Percentiles rank a stretch among this genome's conserved stretches.
phyloP scores from a whole-genome alignment of 108 stramenopile genomes.

The Conticribra weissflogii region DNA sequence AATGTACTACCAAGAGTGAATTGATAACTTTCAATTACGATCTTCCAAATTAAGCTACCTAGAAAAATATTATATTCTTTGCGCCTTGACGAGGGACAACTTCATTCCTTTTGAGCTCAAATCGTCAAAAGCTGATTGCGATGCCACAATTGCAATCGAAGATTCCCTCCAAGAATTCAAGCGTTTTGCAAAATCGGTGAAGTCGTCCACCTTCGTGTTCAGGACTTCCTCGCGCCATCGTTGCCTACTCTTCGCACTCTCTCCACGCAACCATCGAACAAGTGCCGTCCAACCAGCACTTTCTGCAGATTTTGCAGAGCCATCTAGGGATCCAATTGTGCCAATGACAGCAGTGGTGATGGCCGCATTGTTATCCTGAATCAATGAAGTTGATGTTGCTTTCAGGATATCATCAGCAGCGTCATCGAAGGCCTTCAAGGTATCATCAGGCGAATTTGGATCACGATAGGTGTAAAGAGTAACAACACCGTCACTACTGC shows the following conservation, averaged over 20 bases:
- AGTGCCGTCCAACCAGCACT: conserved; percentile 70
- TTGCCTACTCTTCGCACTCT: conserved; percentile 66
- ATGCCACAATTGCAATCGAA: conserved; percentile 44
- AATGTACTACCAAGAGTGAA: not conserved
- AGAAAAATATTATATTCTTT: conserved; percentile 3
- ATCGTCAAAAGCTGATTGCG: conserved; percentile 34
- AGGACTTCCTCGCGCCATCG: conserved; percentile 74
- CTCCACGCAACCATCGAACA: conserved; percentile 66
- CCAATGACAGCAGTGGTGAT: conserved; percentile 73
- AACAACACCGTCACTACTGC: conserved; percentile 63
- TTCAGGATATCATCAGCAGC: conserved; percentile 61
- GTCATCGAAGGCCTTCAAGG: conserved; percentile 78
- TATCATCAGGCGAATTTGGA: conserved; percentile 59
- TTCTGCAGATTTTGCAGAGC: conserved; percentile 68
- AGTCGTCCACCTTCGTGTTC: conserved; percentile 33
- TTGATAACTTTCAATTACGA: too few relatives aligned
- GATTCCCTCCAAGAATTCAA: conserved; percentile 34
- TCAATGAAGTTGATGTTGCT: conserved; percentile 36
- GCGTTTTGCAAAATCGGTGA: conserved; percentile 35
- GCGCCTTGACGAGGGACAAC: conserved; percentile 19
- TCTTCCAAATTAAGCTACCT: not conserved
- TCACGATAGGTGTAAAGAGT: conserved; percentile 76
- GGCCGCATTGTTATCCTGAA: conserved; percentile 57
- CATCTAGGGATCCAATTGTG: conserved; percentile 85
- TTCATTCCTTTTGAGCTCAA: conserved; percentile 23